phyloP scores from a whole-genome alignment of 169 alveolate genomes.

The Perkinsus marinus region DNA sequence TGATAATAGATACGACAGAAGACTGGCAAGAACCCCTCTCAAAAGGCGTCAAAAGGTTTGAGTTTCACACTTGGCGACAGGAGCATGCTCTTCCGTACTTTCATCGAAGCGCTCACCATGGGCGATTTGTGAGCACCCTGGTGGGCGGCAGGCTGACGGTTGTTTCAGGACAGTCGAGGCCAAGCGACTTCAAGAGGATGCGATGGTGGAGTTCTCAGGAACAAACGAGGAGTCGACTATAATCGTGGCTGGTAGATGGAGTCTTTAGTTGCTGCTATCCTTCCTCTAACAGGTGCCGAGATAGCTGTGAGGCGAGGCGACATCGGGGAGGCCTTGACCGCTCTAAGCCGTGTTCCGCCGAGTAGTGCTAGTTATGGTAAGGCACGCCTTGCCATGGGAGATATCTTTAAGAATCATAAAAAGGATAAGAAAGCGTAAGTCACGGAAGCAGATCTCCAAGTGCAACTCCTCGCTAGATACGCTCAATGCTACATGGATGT shows the following conservation, averaged over 20 bases:
- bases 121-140: conserved; percentile 2
- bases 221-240: conserved; percentile 58
- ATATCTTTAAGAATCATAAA: conserved; percentile 56
- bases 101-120: conserved; percentile 45
- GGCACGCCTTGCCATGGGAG: conserved; percentile 17
- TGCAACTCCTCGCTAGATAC: conserved; percentile 19
- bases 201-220: conserved; percentile 69
- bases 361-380: conserved; percentile 55
- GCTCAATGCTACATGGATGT: conserved; percentile 63
- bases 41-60: background rate
- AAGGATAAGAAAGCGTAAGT: conserved; percentile 40
- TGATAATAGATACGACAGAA: background rate
- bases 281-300: conserved; percentile 44
- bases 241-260: conserved; percentile 15
- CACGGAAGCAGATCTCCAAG: background rate
- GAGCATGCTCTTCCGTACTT: conserved; percentile 42
- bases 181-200: conserved; percentile 47
- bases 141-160: too few relatives aligned
- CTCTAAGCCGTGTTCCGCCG: conserved; percentile 56
- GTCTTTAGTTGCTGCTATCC: background rate
- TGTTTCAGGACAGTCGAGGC: conserved; percentile 47
- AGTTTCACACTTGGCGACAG: conserved; percentile 35
- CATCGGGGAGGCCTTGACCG: conserved; percentile 65
- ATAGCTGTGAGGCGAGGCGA: conserved; percentile 61
- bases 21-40: background rate